These are phyloP conservation scores for Leccinellum albellum DNA, from an alignment of 768 basidiomycete species.

Conservation along the genomic window DNA sequence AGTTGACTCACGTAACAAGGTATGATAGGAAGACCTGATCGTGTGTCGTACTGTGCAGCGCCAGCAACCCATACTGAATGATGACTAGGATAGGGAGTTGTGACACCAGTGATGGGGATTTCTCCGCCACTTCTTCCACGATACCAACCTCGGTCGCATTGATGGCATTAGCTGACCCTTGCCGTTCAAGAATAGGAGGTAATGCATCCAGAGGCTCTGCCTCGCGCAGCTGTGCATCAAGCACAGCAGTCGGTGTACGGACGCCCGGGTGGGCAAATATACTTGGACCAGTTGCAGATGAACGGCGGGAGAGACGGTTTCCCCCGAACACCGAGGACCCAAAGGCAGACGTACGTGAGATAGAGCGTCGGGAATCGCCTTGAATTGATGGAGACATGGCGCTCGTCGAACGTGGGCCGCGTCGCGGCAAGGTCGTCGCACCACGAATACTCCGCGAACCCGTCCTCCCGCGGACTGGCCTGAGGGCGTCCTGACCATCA, in stretches of 20 bases:
- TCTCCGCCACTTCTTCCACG: conserved; percentile 43
- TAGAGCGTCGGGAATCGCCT: conserved; percentile 32
- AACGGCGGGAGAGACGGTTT: conserved; percentile 42
- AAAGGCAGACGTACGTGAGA: conserved; percentile 26
- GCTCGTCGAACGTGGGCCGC: conserved; percentile 22
- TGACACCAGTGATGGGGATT: conserved; percentile 61
- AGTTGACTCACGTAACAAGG: conserved; percentile 48
- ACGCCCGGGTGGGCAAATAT: conserved; percentile 87
- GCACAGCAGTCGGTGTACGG: conserved; percentile 68
- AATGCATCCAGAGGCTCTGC: conserved; percentile 40
- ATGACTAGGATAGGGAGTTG: conserved; percentile 84
- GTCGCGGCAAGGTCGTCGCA: conserved; percentile 21
- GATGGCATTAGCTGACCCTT: conserved; percentile 26
- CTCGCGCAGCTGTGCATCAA: conserved; percentile 63
- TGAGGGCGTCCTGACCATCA: conserved; percentile 31
- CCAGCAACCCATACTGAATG: conserved; percentile 84
- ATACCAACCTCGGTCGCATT: conserved; percentile 28
- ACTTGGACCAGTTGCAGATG: conserved; percentile 57
- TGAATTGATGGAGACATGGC: conserved; percentile 25
- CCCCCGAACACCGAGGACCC: conserved; percentile 33
- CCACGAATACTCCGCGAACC: conserved; percentile 12
- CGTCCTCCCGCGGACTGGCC: conserved; percentile 16
- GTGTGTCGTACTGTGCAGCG: conserved; percentile 84
- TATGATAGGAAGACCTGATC: conserved; percentile 92
- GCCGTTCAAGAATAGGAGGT: conserved; percentile 51